A percentile compares a stretch with the other conserved stretches of the same genome.
Conservation (phyloP, 2,329 filamentous ascomycete species). For the Ophiostoma triangulosporum region DNA sequence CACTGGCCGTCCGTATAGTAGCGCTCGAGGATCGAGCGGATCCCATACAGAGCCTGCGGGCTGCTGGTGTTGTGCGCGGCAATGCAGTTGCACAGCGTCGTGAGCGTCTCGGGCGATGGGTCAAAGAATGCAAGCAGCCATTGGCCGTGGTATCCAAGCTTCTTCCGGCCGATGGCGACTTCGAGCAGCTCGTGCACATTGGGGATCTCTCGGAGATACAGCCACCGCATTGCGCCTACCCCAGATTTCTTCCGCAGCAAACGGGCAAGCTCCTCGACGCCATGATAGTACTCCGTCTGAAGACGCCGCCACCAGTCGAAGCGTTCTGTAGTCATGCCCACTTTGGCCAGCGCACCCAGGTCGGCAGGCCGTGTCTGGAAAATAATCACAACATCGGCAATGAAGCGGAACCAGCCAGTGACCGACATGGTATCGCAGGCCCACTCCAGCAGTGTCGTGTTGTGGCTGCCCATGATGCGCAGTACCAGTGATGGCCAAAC, state of each 20-base stretch:
- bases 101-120: constrained; percentile 7
- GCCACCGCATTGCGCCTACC: constrained; percentile 6
- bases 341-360: background rate
- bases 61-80: constrained; percentile 4
- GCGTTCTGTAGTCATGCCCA: constrained; percentile 10
- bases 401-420: constrained; percentile 12
- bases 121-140: constrained; percentile 12
- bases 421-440: constrained; percentile 13
- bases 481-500: constrained; percentile 14
- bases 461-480: constrained; percentile 10
- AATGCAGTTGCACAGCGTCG: constrained; percentile 11
- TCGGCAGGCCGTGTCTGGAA: constrained; percentile 3
- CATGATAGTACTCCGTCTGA: background rate
- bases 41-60: constrained; percentile 1
- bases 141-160: constrained; percentile 5
- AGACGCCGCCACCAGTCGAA: constrained; percentile 8
- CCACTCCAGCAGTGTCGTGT: constrained; percentile 12
- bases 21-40: constrained; percentile 11
- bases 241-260: constrained; percentile 2
- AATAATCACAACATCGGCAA: constrained; percentile 11
- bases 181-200: constrained; percentile 8
- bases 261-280: constrained; percentile 7
- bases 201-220: constrained; percentile 10
- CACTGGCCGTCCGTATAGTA: constrained; percentile 6
- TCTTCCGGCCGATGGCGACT: constrained; percentile 4